phyloP scores from a whole-genome alignment of 352 stramenopile species.

The Phytophthora kernoviae region DNA sequence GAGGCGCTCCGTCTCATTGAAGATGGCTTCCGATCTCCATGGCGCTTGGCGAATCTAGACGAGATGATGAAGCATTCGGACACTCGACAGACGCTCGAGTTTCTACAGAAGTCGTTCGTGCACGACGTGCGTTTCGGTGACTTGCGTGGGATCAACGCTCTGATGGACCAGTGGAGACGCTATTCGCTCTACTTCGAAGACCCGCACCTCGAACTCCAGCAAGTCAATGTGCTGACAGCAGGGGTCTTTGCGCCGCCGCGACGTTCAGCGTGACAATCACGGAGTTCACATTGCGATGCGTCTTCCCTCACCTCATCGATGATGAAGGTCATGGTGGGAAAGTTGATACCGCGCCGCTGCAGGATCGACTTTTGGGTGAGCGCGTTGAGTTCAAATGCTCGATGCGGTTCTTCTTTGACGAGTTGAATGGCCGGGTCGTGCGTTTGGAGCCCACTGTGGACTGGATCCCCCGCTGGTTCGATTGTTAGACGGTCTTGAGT shows the following conservation, averaged over 20 bases:
- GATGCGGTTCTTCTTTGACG: constrained; percentile 14
- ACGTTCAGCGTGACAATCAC: constrained; percentile 7
- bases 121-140: constrained; percentile 14
- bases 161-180: constrained; percentile 17
- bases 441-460: constrained; percentile 9
- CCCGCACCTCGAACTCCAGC: constrained; percentile 11
- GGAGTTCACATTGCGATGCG: constrained; percentile 17
- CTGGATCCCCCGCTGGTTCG: constrained; percentile 7
- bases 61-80: constrained; percentile 17
- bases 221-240: constrained; percentile 4
- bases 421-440: constrained; percentile 4
- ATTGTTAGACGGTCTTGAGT: not conserved
- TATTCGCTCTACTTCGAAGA: constrained; percentile 21
- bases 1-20: constrained; percentile 15
- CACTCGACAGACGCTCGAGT: not conserved
- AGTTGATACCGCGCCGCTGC: not conserved
- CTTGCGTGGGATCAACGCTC: constrained; percentile 6
- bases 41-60: constrained; percentile 6
- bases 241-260: not conserved
- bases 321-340: not conserved
- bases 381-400: constrained; percentile 5
- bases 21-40: constrained; percentile 13
- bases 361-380: constrained; percentile 9
- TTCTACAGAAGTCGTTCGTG: constrained; percentile 11
- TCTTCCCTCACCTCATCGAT: constrained; percentile 15